A percentile compares a stretch with the other conserved stretches of the same genome.
Evolutionary conservation across 1,139 yeast species (phyloP).

Genomic region (Yamadazyma pseudoaaseri): DNA sequence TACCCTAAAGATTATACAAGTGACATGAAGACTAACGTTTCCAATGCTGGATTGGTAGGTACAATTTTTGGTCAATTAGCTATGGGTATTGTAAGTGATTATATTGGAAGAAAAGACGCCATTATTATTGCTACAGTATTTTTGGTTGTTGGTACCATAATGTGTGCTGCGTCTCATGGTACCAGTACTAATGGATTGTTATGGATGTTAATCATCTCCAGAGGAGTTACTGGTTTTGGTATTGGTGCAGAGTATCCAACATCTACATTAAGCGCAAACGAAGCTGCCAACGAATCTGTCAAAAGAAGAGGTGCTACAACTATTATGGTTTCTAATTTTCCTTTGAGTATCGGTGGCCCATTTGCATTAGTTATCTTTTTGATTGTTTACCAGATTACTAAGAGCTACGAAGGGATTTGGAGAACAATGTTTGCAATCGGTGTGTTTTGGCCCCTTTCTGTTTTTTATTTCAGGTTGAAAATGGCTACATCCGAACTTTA

Average conservation of each 20-base stretch:
- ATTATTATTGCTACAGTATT: conserved; percentile 45
- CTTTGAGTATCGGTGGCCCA: conserved; percentile 74
- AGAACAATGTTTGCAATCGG: conserved; percentile 77
- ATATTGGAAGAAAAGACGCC: conserved; percentile 47
- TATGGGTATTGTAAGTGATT: conserved; percentile 46
- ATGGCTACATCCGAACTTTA: conserved; percentile 65
- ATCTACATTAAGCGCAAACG: conserved; percentile 66
- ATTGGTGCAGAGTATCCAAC: conserved; percentile 80
- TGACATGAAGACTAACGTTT: conserved; percentile 44
- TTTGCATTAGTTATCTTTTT: conserved; percentile 67
- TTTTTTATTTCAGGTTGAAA: conserved; percentile 67
- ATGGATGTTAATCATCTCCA: conserved; percentile 69
- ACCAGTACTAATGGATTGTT: conserved; percentile 43
- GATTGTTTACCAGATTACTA: conserved; percentile 63
- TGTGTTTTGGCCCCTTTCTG: conserved; percentile 68
- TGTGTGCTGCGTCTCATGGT: conserved; percentile 54
- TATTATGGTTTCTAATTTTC: conserved; percentile 67
- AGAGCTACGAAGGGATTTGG: conserved; percentile 58
- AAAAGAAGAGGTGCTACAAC: conserved; percentile 65
- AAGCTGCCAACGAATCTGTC: conserved; percentile 66
- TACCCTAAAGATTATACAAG: conserved; percentile 32
- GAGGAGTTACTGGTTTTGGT: conserved; percentile 74
- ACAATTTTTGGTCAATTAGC: conserved; percentile 50
- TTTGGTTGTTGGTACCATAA: conserved; percentile 42
- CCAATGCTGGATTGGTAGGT: conserved; percentile 50